Percentiles rank a stretch among this genome's conserved stretches.
Conservation (phyloP, 805 yeast species). For the Dipodascus geniculatus region DNA sequence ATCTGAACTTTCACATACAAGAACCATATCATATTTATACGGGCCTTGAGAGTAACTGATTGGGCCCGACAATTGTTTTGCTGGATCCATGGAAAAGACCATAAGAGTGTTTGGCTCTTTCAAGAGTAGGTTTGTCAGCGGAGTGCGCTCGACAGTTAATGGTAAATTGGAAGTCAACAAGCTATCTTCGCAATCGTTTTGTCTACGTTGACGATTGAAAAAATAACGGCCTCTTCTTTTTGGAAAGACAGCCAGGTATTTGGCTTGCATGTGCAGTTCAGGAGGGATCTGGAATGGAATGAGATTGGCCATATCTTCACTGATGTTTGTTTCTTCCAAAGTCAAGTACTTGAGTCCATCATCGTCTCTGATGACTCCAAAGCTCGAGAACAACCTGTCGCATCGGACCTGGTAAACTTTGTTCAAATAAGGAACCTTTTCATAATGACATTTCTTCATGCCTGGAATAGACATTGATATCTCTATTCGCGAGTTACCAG, state of each 20-base stretch:
- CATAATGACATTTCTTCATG: constrained; percentile 37
- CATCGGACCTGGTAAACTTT: constrained; percentile 52
- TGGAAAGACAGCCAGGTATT: not conserved
- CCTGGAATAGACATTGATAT: constrained; percentile 21
- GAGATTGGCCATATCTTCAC: constrained; percentile 41
- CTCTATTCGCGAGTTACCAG: constrained; percentile 14
- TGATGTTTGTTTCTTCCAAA: constrained; percentile 35
- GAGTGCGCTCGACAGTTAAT: not conserved
- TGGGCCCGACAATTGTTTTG: not conserved
- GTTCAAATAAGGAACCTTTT: constrained; percentile 41
- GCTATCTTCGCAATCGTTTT: not conserved
- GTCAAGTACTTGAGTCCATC: constrained; percentile 45
- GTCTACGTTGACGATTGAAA: not conserved
- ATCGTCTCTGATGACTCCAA: constrained; percentile 58
- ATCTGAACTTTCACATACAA: constrained; percentile 8
- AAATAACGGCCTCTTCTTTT: not conserved
- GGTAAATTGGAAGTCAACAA: not conserved
- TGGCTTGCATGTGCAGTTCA: not conserved
- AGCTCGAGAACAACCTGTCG: constrained; percentile 52
- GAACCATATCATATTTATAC: constrained; percentile 4
- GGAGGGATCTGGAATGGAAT: constrained; percentile 32
- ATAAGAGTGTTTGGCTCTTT: not conserved
- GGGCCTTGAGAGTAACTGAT: not conserved
- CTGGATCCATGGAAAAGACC: not conserved
- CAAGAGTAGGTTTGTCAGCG: not conserved